Evolutionary conservation across 495 filamentous ascomycete genomes (phyloP), one percentile per base, ranked within the genome.

Genomic region (Aspergillus leporis): DNA sequence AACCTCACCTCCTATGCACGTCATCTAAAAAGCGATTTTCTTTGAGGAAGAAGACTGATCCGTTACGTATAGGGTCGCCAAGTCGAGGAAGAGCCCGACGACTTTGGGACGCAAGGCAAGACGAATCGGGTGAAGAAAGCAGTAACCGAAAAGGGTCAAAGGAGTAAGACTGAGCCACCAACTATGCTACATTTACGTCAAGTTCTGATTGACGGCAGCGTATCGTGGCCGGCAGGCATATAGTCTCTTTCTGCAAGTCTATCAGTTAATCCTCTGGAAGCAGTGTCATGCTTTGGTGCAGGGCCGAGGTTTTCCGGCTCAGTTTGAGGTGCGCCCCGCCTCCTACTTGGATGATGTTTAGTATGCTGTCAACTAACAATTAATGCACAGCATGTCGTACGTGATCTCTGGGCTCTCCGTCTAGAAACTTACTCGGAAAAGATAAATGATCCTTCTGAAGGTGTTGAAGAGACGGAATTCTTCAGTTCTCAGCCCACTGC

Each of bases 251-350:
- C 74, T 98, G 38, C 87, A 93, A 69, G 87, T 82, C 63, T 85
- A 91, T 53, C 94, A 98, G 72, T 74, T 97, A n/a, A 84, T 98
- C 30, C 73, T 93, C 1, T 83, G 86, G 76, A 89, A 90, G 69
- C 90, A 93, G 77, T 80, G 83, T 51, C 69, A 83, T 66, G 85
- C 79, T 62, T 70, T 92, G 46, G 74, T 91, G 9, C 74, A 84
- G 31, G 70, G 77, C 9, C 83, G 84, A 66, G 79, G 81, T 0
- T 83, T 90, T 60, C 86, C 88, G 22, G 70, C 75, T 50, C 80
- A 89, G 61, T 70, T 90, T 13, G 88, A 90, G 80, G 85, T 86
- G 68, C 18, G 30, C 38, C 1, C 4, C 45, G n/a, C 25, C 22
- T 28, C 40, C 21, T 45, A 4, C 12, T 31, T 31, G 13, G 14